phyloP scores from a whole-genome alignment of 345 rosid species.

The Rhizophora apiculata region DNA sequence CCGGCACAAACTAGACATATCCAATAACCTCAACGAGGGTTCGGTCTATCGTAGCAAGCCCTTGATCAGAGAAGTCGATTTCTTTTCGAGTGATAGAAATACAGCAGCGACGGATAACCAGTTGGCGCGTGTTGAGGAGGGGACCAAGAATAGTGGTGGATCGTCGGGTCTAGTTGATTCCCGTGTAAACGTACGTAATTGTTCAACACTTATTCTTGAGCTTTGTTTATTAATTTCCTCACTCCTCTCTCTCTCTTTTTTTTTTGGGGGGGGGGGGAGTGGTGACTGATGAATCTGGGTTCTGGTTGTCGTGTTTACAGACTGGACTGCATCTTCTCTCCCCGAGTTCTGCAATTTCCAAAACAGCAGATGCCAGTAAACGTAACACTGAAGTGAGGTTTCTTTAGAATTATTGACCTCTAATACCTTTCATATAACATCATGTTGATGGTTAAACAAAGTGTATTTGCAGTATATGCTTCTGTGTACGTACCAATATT shows the following conservation, averaged over 20 bases:
- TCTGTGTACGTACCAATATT: not conserved
- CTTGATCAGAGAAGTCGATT: slow-evolving; percentile 70
- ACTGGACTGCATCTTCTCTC: slow-evolving; percentile 49
- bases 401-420: not conserved
- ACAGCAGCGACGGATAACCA: too few relatives aligned
- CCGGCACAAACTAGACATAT: slow-evolving; percentile 24
- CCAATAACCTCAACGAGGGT: slow-evolving; percentile 19
- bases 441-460: too few relatives aligned
- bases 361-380: slow-evolving; percentile 28
- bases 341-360: slow-evolving; percentile 39
- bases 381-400: slow-evolving; percentile 46
- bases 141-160: slow-evolving; percentile 11
- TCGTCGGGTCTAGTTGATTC: slow-evolving; percentile 37
- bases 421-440: too few relatives aligned
- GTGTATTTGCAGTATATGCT: not conserved
- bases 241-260: not conserved
- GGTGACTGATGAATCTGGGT: not conserved
- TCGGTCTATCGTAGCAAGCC: slow-evolving; percentile 24
- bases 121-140: slow-evolving; percentile 13
- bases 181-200: slow-evolving; percentile 61
- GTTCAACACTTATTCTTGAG: slow-evolving; percentile 8
- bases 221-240: not conserved
- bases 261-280: not conserved
- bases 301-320: slow-evolving; percentile 30
- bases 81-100: slow-evolving; percentile 47